Evolutionary conservation across 805 yeast genomes (phyloP).

Genomic region (Kockiozyma suomiensis): DNA sequence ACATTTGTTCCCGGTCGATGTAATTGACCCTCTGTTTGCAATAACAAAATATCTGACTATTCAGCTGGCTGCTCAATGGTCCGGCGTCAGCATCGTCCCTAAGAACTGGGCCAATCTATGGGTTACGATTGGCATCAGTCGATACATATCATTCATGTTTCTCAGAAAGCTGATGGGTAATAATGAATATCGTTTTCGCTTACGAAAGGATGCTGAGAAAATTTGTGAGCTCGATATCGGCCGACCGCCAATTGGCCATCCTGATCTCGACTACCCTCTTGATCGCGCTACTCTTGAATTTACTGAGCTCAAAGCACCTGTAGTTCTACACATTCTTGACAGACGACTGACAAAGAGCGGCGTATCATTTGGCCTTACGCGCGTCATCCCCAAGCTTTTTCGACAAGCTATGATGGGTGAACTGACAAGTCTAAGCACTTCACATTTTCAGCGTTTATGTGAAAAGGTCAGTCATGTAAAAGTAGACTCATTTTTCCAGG

Average conservation of each 20-base stretch:
- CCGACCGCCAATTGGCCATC: slow-evolving; percentile 77
- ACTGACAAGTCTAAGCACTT: slow-evolving; percentile 71
- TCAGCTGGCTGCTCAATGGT: slow-evolving; percentile 85
- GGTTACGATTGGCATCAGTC: slow-evolving; percentile 84
- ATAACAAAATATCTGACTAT: slow-evolving; percentile 69
- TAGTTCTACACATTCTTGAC: slow-evolving; percentile 81
- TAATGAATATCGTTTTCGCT: slow-evolving; percentile 75
- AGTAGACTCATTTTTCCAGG: slow-evolving; percentile 79
- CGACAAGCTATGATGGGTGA: slow-evolving; percentile 97
- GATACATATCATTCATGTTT: slow-evolving; percentile 78
- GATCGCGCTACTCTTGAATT: slow-evolving; percentile 64
- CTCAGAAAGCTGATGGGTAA: slow-evolving; percentile 72
- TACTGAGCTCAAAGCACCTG: slow-evolving; percentile 77
- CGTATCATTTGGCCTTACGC: slow-evolving; percentile 84
- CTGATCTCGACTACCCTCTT: slow-evolving; percentile 67
- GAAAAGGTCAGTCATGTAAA: slow-evolving; percentile 90
- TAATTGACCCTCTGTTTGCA: slow-evolving; percentile 75
- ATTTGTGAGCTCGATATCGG: slow-evolving; percentile 77
- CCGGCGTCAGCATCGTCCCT: slow-evolving; percentile 89
- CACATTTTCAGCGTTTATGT: slow-evolving; percentile 89
- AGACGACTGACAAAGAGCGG: slow-evolving; percentile 95
- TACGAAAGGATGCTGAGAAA: slow-evolving; percentile 64
- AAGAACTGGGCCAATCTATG: slow-evolving; percentile 76
- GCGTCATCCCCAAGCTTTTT: slow-evolving; percentile 89
- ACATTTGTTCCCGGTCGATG: slow-evolving; percentile 68